A percentile compares a stretch with the other conserved stretches of the same genome.
Evolutionary conservation across 257 asterid species (phyloP).

Genomic region (Ilex aquifolium): DNA sequence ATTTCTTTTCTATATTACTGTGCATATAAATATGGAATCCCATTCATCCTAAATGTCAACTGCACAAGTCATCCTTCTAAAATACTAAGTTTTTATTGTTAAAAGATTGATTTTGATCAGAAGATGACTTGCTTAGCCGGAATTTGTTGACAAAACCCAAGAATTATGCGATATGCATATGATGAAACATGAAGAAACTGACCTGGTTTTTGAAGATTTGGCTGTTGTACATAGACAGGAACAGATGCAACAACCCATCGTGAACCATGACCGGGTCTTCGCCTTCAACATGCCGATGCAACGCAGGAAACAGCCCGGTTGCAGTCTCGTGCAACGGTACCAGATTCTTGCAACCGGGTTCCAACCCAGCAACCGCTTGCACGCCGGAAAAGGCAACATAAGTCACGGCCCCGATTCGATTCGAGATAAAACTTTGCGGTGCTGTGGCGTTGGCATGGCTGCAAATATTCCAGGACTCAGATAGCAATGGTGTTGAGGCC

Average conservation of each 20-base stretch:
- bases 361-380: conserved; percentile 37
- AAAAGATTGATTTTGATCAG: no score
- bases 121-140: no score
- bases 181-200: conserved; percentile 3
- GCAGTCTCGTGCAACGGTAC: conserved; percentile 33
- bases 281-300: conserved; percentile 19
- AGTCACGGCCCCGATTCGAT: conserved; percentile 38
- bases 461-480: conserved; percentile 68
- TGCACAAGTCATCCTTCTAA: no score
- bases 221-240: conserved; percentile 27
- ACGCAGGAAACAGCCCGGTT: conserved; percentile 32
- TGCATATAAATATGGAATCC: no score
- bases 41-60: no score
- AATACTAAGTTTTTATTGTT: no score
- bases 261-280: conserved; percentile 54
- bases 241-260: conserved; percentile 50
- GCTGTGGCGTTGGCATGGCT: conserved; percentile 38
- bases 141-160: no score
- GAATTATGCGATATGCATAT: no score
- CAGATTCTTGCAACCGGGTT: conserved; percentile 34
- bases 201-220: conserved; percentile 53
- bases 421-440: conserved; percentile 30
- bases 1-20: no score
- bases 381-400: conserved; percentile 73
- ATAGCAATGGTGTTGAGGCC: conserved; percentile 76